Evolutionary conservation across 2,329 filamentous ascomycete species (phyloP).

Genomic region (Cytospora mali): DNA sequence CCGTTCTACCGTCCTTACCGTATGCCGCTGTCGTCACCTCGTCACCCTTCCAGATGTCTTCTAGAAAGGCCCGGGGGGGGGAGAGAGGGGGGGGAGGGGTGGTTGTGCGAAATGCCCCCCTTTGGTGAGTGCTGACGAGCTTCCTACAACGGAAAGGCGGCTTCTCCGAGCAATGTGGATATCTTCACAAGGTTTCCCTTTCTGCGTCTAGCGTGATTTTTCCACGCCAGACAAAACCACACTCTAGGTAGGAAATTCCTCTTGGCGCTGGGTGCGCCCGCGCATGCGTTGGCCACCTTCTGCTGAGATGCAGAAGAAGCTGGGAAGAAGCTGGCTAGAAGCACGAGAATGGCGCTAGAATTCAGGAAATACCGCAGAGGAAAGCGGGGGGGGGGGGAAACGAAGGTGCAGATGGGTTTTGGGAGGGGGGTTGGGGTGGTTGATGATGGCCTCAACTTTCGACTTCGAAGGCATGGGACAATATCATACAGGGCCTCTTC

Average conservation of each 20-base stretch:
- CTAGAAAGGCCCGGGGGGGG: background rate
- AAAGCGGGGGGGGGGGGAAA: background rate
- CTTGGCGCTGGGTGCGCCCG: background rate
- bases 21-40: constrained; percentile 4
- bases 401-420: too few relatives aligned
- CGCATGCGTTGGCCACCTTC: background rate
- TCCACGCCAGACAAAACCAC: too few relatives aligned
- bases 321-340: constrained; percentile 20
- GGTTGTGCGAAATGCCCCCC: too few relatives aligned
- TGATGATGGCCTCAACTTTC: constrained; percentile 15
- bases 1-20: constrained; percentile 2
- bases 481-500: background rate
- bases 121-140: background rate
- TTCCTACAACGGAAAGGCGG: constrained; percentile 24
- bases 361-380: background rate
- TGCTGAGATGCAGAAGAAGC: constrained; percentile 15
- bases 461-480: background rate
- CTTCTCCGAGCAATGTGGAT: background rate
- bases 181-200: constrained; percentile 17
- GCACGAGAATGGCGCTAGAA: constrained; percentile 18
- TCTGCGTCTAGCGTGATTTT: constrained; percentile 20
- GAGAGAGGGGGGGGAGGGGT: background rate
- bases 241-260: too few relatives aligned
- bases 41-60: constrained; percentile 13
- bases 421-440: background rate